Evolutionary conservation across 768 basidiomycete species (phyloP).

Genomic region (Coprinellus aureogranulatus): DNA sequence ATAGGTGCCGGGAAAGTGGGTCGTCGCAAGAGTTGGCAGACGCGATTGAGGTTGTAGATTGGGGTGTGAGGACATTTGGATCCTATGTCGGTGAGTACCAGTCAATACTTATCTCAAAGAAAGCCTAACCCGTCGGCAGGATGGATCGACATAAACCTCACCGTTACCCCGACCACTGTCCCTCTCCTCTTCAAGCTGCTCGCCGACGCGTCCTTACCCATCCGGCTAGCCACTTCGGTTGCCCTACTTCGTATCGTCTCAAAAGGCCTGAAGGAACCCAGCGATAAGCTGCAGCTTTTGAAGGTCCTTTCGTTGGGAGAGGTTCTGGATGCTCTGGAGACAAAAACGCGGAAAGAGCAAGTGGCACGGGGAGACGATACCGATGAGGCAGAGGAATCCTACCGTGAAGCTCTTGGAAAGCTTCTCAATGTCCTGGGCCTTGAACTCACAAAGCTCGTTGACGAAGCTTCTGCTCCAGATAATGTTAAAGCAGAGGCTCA

Average conservation of each 20-base stretch:
- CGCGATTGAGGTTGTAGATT: slow-evolving; percentile 79
- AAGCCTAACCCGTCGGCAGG: slow-evolving; percentile 48
- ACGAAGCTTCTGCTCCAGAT: slow-evolving; percentile 61
- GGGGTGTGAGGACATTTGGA: slow-evolving; percentile 88
- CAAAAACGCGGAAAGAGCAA: slow-evolving; percentile 68
- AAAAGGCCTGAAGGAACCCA: slow-evolving; percentile 90
- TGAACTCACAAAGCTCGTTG: slow-evolving; percentile 80
- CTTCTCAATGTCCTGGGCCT: slow-evolving; percentile 78
- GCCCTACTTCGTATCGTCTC: slow-evolving; percentile 79
- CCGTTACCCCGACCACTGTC: slow-evolving; percentile 87
- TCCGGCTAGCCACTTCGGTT: slow-evolving; percentile 81
- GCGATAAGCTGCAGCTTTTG: slow-evolving; percentile 85
- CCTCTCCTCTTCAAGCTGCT: slow-evolving; percentile 82
- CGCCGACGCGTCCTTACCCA: slow-evolving; percentile 69
- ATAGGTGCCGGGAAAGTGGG: slow-evolving; percentile 33
- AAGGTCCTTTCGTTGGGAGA: slow-evolving; percentile 84
- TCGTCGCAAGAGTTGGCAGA: slow-evolving; percentile 45
- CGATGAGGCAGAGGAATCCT: slow-evolving; percentile 87
- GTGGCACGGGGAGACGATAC: slow-evolving; percentile 61
- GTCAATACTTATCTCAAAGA: neutral
- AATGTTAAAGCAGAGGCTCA: slow-evolving; percentile 64
- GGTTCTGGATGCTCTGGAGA: slow-evolving; percentile 78
- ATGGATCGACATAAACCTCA: slow-evolving; percentile 97
- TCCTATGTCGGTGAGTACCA: slow-evolving; percentile 85
- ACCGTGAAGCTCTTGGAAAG: slow-evolving; percentile 85